Conservation (phyloP, 257 asterid genomes). For the Solanum commersonii region DNA sequence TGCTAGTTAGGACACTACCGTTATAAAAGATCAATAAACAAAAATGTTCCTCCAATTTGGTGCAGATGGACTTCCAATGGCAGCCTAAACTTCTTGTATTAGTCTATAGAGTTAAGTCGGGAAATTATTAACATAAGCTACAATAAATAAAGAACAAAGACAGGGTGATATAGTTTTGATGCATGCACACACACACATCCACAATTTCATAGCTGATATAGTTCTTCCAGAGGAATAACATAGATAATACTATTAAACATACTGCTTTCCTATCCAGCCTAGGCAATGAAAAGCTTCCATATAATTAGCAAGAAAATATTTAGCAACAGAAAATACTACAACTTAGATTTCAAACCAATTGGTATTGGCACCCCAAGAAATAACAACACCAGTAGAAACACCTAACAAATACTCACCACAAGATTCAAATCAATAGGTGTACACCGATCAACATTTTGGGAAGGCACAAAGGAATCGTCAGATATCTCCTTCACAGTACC, state of each 20-base stretch:
- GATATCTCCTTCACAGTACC: conserved; percentile 43
- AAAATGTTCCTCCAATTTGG: not conserved
- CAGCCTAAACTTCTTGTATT: not conserved
- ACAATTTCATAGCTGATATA: not conserved
- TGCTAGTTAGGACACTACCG: not conserved
- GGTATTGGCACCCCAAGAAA: not conserved
- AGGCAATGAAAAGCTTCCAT: not conserved
- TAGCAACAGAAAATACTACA: not conserved
- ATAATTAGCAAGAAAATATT: not conserved
- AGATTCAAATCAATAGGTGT: conserved; percentile 77
- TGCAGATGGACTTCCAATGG: not conserved
- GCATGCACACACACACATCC: not conserved
- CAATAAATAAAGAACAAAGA: not conserved
- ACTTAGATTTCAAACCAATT: not conserved
- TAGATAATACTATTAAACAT: not conserved
- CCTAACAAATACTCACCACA: conserved; percentile 37
- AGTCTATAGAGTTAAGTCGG: not conserved
- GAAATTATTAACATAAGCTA: not conserved
- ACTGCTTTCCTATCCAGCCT: not conserved
- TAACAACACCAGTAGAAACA: not conserved
- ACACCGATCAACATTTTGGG: conserved; percentile 52
- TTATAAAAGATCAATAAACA: not conserved
- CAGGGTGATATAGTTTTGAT: not conserved
- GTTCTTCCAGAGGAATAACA: not conserved
- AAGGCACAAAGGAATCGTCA: conserved; percentile 38